Evolutionary conservation across 257 asterid genomes (phyloP), one percentile per base, ranked within the genome.

Genomic region (Plantago elongata): DNA sequence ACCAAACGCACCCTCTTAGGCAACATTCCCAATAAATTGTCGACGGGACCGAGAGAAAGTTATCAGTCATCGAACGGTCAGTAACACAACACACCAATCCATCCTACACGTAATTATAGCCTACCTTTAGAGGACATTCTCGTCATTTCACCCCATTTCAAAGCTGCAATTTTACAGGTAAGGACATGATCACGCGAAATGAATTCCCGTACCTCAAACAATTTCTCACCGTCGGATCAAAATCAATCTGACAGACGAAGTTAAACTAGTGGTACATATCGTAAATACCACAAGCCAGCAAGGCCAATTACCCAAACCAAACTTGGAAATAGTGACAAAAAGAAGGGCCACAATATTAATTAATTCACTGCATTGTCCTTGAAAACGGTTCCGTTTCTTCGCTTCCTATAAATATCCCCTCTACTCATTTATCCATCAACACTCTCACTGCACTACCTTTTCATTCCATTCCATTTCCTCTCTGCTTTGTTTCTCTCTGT

Each of bases 331-430:
- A 72, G 43, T 45, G 50, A 52, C 63, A 71, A 68, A 51, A n/a
- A 13, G 18, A 22, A 60, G 80, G 67, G 67, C 18, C 34, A 62
- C 61, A 45, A 37, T 29, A 67, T 51, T 43, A 0, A 16, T 66
- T 45, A 22, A 78, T 65, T 65, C 60, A 62, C 77, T 13, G 45
- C 71, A 60, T 37, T 67, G 59, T 50, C 79, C 85, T 43, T 44
- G 27, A 40, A 40, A 68, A 74, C 90, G 68, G 69, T 80, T 85
- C 80, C 77, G 64, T 68, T 78, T 70, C 80, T 64, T 68, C 80
- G 69, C 80, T 74, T 78, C 86, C 87, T 78, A 82, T 85, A 83
- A 81, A 69, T 62, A 14, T n/a, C 42, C 52, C 74, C 75, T 49
- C 62, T 34, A 15, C 78, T 34, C 11, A 3, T 49, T 49, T 18